Base-by-base conservation (phyloP, 2,329 filamentous ascomycete genomes). In the Aspergillus tanneri region DNA sequence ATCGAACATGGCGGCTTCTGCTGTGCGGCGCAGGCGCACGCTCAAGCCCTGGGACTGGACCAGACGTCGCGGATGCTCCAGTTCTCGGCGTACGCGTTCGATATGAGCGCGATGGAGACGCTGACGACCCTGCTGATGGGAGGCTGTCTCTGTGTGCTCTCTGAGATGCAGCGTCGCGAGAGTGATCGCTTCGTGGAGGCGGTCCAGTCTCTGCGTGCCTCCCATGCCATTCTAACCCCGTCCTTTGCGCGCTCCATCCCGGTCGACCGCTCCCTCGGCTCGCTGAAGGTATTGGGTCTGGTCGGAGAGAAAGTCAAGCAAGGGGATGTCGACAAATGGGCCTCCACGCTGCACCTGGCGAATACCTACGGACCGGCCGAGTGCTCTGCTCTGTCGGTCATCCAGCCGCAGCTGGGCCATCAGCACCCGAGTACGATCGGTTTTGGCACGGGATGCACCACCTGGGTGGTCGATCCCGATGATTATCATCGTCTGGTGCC, bases 131-230 rank as follows among this genome's bases (percentile, higher is more conserved):
- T 73, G 7, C 64, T 66, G 3, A 49, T 59, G 8, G 73, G 74
- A 35, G 73, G 71, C 6, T 70, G 67, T 21, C 56, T 76, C 16
- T 75, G 72, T 48, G n/a, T n/a, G n/a, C n/a, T n/a, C n/a, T n/a
- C n/a, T n/a, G n/a, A n/a, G n/a, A n/a, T n/a, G n/a, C n/a, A n/a
- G n/a, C n/a, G n/a, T n/a, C n/a, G n/a, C n/a, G n/a, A n/a, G n/a
- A n/a, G n/a, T n/a, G n/a, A n/a, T n/a, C n/a, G n/a, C n/a, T n/a
- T n/a, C n/a, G n/a, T n/a, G n/a, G n/a, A n/a, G n/a, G n/a, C n/a
- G n/a, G n/a, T n/a, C n/a, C n/a, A n/a, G n/a, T n/a, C n/a, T n/a
- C n/a, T n/a, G n/a, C n/a, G n/a, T n/a, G n/a, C n/a, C n/a, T n/a
- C n/a, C n/a, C n/a, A n/a, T n/a, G n/a, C n/a, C n/a, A n/a, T n/a